Evolutionary conservation across 176 grass and related monocot species (phyloP).

Genomic region (Triticum timopheevii): DNA sequence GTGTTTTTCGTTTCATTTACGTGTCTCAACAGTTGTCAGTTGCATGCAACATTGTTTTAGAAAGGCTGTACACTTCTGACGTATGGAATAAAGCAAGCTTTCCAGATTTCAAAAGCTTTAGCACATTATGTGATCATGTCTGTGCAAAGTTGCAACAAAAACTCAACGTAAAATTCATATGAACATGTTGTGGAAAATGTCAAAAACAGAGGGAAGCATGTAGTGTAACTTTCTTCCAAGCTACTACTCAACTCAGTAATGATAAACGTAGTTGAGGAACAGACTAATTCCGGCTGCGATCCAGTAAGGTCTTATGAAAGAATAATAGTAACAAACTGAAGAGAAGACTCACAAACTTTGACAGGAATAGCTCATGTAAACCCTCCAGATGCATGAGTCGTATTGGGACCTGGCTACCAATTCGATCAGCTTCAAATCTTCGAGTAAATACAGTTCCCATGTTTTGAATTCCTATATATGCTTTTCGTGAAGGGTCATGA

Average conservation of each 20-base stretch:
- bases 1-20: neutral
- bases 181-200: conserved; percentile 1
- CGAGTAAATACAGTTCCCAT: conserved; percentile 86
- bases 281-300: neutral
- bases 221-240: neutral
- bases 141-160: neutral
- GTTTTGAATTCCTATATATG: conserved; percentile 97
- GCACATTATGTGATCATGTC: neutral
- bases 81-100: neutral
- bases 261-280: conserved; percentile 13
- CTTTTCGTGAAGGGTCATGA: conserved; percentile 91
- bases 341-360: conserved; percentile 88
- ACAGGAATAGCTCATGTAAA: conserved; percentile 91
- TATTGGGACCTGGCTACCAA: conserved; percentile 94
- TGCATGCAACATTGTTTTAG: neutral
- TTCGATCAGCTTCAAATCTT: conserved; percentile 96
- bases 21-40: neutral
- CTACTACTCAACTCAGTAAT: neutral
- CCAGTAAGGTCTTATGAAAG: conserved; percentile 17
- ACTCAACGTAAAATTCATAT: conserved; percentile 12
- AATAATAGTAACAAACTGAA: neutral
- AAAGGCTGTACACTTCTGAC: neutral
- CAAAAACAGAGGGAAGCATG: neutral
- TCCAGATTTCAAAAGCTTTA: conserved; percentile 21
- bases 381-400: conserved; percentile 96